phyloP scores from a whole-genome alignment of 1,139 yeast species.

The Yamadazyma dushanensis region DNA sequence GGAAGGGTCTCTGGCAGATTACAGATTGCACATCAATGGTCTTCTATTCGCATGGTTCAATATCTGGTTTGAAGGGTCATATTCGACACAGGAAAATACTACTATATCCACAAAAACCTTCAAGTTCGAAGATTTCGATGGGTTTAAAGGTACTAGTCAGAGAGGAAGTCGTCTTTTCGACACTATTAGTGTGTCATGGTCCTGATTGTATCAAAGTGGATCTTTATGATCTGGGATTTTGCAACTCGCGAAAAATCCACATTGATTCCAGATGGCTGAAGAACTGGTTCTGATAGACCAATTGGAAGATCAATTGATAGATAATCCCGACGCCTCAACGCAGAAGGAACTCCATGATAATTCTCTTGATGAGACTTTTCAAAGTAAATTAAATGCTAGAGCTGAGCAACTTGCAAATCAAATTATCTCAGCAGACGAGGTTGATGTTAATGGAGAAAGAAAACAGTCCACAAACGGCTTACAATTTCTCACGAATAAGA shows the following conservation, averaged over 20 bases:
- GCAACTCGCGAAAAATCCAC: neutral
- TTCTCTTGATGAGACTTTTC: slow-evolving; percentile 45
- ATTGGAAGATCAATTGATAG: slow-evolving; percentile 48
- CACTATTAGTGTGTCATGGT: slow-evolving; percentile 10
- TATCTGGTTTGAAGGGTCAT: slow-evolving; percentile 10
- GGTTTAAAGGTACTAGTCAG: slow-evolving; percentile 58
- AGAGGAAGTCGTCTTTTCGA: slow-evolving; percentile 59
- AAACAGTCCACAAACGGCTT: slow-evolving; percentile 1
- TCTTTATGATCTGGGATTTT: neutral
- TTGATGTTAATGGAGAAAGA: slow-evolving; percentile 10
- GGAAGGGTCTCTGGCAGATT: slow-evolving; percentile 2
- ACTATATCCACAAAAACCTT: neutral
- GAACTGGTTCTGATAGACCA: slow-evolving; percentile 44
- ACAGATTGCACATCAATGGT: slow-evolving; percentile 8
- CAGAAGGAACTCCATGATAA: slow-evolving; percentile 30
- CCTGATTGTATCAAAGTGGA: no score
- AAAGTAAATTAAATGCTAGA: slow-evolving; percentile 43
- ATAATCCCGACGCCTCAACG: slow-evolving; percentile 46
- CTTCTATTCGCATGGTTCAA: slow-evolving; percentile 33
- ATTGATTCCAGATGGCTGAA: slow-evolving; percentile 40
- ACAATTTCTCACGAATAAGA: slow-evolving; percentile 33
- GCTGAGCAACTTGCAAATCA: slow-evolving; percentile 37
- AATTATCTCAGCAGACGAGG: slow-evolving; percentile 5
- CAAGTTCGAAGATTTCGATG: slow-evolving; percentile 42
- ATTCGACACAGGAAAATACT: neutral